Base-by-base conservation (phyloP, 2,329 filamentous ascomycete genomes). In the Penicillium griseofulvum region DNA sequence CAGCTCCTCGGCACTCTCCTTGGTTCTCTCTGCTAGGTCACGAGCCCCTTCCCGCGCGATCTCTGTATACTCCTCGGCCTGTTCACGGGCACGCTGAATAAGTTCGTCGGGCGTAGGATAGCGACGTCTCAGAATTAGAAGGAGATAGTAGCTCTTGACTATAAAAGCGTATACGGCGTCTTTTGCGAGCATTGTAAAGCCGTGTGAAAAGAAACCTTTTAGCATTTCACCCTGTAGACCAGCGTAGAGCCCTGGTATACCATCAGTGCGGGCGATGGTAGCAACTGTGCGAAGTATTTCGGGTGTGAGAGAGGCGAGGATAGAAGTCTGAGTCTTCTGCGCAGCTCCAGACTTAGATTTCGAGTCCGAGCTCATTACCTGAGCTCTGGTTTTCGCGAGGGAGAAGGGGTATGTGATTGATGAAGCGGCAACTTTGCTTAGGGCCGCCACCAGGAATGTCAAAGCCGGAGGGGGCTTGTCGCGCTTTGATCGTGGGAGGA, bases 151-250 rank as follows among this genome's bases (percentile, higher is more conserved):
- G 5, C 87, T 65, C 59, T 84, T 83, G 56, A 95, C 83, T 53
- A 96, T 83, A 16, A 87, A 71, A 28, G 83, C 80, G 69, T 96
- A 89, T 9, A 94, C 83, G 5, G 83, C 76, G 53, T 93, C 89
- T 73, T 96, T 96, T 55, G 89, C 85, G 51, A 93, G 77, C 89
- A 96, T 96, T 1, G 91, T 93, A 49, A 91, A 82, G 0, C 91
- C 91, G 66, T 96, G 91, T 22, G 85, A 87, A 65, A 96, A 87
- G 75, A 96, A 95, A 0, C 89, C 88, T 66, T 91, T 92, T 9
- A 92, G 73, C 3, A 96, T 80, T 72, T 95, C 90, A 5, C 86
- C 89, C 14, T 80, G 81, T 0, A 96, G 77, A 5, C 91, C 91
- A 46, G 88, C 84, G 68, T 95, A 96, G 9, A 96, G 74, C 0